Evolutionary conservation across 2,329 filamentous ascomycete genomes (phyloP).

Genomic region (Apiospora pterosperma): DNA sequence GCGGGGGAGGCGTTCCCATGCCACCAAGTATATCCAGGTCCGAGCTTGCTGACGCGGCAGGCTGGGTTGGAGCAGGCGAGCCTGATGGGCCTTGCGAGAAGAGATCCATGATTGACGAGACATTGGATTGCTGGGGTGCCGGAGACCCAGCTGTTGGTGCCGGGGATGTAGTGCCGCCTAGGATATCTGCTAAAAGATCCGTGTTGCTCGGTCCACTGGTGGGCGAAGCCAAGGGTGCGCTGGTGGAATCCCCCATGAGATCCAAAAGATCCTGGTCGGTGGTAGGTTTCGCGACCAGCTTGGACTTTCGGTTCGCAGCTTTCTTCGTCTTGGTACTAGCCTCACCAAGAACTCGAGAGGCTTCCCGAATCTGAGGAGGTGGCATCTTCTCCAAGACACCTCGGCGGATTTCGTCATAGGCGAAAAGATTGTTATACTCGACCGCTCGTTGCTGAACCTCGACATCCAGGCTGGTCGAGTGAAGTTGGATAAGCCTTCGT

Average conservation of each 20-base stretch:
- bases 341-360: slow-evolving; percentile 85
- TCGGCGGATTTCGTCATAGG: slow-evolving; percentile 78
- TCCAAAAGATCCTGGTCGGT: slow-evolving; percentile 91
- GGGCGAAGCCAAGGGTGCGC: slow-evolving; percentile 56
- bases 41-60: slow-evolving; percentile 43
- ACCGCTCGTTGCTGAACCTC: slow-evolving; percentile 96
- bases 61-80: slow-evolving; percentile 35
- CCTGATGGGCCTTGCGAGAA: slow-evolving; percentile 55
- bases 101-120: slow-evolving; percentile 84
- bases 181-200: slow-evolving; percentile 86
- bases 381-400: slow-evolving; percentile 98
- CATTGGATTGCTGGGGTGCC: slow-evolving; percentile 53
- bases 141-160: slow-evolving; percentile 42
- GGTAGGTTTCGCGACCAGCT: slow-evolving; percentile 64
- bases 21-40: slow-evolving; percentile 49
- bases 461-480: slow-evolving; percentile 86
- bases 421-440: slow-evolving; percentile 94
- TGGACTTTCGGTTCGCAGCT: slow-evolving; percentile 69
- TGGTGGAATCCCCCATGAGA: slow-evolving; percentile 76
- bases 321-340: slow-evolving; percentile 67
- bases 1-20: slow-evolving; percentile 46
- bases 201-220: slow-evolving; percentile 66
- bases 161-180: slow-evolving; percentile 70
- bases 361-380: slow-evolving; percentile 92
- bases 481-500: slow-evolving; percentile 69